Evolutionary conservation across 208 protist species (phyloP).

Genomic region (Wallacemonas sp.): DNA sequence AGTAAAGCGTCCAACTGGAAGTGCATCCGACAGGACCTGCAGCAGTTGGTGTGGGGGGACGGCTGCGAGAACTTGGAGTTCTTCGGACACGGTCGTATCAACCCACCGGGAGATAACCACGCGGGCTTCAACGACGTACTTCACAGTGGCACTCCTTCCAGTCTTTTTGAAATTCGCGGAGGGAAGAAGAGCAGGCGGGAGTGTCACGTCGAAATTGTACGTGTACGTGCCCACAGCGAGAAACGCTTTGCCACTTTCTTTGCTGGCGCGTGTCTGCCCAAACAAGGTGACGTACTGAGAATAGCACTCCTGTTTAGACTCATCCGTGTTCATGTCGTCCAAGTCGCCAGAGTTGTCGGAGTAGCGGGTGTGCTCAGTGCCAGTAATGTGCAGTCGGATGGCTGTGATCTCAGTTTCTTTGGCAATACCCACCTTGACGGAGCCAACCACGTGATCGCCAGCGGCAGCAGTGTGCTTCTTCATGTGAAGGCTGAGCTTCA

Average conservation of each 20-base stretch:
- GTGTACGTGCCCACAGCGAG: slow-evolving; percentile 6
- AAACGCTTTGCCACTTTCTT: background rate
- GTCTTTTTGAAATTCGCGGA: background rate
- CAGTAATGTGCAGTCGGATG: background rate
- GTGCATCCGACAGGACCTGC: slow-evolving; percentile 3
- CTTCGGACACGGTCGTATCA: background rate
- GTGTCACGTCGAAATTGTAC: slow-evolving; percentile 6
- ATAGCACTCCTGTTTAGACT: background rate
- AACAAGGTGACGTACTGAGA: slow-evolving; percentile 6
- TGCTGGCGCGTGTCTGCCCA: background rate
- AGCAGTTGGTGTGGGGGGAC: background rate
- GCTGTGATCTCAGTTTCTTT: slow-evolving; percentile 3
- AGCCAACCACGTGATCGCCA: background rate
- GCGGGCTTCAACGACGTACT: background rate
- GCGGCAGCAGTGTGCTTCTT: background rate
- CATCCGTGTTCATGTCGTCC: background rate
- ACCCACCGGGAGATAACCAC: slow-evolving; percentile 5
- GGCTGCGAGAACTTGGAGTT: background rate
- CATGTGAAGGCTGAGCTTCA: slow-evolving; percentile 1
- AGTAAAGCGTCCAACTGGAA: background rate
- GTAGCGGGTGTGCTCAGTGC: background rate
- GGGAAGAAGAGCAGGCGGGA: background rate
- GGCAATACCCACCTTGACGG: slow-evolving; percentile 1
- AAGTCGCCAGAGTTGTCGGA: background rate
- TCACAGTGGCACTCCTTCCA: background rate